A percentile compares a stretch with the other conserved stretches of the same genome.
phyloP scores from a whole-genome alignment of 345 rosid species.

The Lenwebbia sp. region DNA sequence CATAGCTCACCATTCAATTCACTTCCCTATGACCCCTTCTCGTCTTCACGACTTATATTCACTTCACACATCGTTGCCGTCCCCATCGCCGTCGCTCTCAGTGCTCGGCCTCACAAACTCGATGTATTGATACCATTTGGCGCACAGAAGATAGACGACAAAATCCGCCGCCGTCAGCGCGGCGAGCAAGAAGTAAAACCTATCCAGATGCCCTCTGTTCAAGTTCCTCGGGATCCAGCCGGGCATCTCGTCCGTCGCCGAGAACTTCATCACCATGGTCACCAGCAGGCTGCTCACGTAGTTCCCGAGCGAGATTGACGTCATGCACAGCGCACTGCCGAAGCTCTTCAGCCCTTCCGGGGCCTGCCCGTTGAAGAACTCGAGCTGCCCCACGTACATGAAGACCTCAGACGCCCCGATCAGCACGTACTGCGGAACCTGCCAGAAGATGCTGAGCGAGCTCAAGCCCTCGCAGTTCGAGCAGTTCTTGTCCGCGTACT shows the following conservation, averaged over 20 bases:
- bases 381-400: conserved; percentile 94
- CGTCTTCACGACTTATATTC: not conserved
- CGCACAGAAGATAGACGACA: conserved; percentile 42
- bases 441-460: conserved; percentile 88
- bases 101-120: conserved; percentile 35
- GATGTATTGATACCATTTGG: conserved; percentile 68
- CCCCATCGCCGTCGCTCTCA: not conserved
- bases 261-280: conserved; percentile 67
- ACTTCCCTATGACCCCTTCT: not conserved
- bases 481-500: conserved; percentile 33
- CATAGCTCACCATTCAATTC: not conserved
- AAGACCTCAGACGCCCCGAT: conserved; percentile 98
- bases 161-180: conserved; percentile 64
- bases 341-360: conserved; percentile 92
- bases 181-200: conserved; percentile 88
- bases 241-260: conserved; percentile 51
- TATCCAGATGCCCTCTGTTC: conserved; percentile 79
- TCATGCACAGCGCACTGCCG: conserved; percentile 96
- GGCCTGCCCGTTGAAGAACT: conserved; percentile 89
- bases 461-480: conserved; percentile 35
- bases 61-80: not conserved
- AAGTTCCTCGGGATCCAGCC: conserved; percentile 97
- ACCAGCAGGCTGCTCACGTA: conserved; percentile 87
- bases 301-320: conserved; percentile 89
- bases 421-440: conserved; percentile 79